Evolutionary conservation across 345 rosid species (phyloP).

Genomic region (Isatis tinctoria): DNA sequence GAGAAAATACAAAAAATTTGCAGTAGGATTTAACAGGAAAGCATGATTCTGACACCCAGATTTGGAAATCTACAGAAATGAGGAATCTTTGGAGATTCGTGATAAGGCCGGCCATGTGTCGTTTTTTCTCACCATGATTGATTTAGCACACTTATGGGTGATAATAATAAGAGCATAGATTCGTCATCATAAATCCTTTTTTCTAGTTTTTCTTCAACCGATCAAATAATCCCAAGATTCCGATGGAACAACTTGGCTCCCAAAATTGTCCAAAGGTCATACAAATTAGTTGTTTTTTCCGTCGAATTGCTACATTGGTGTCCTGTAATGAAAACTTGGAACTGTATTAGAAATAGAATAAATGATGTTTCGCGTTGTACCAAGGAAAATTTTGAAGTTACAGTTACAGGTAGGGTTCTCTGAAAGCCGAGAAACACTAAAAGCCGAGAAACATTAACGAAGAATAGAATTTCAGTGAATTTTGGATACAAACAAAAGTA

Average conservation of each 20-base stretch:
- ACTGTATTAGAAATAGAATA: background rate
- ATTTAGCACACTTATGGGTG: constrained; percentile 9
- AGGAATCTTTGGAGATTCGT: constrained; percentile 24
- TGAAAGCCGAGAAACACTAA: constrained; percentile 4
- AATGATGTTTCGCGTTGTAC: background rate
- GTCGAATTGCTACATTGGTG: background rate
- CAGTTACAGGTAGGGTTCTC: constrained; percentile 20
- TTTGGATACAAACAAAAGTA: constrained; percentile 21
- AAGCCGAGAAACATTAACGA: background rate
- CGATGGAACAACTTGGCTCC: constrained; percentile 22
- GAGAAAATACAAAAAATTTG: background rate
- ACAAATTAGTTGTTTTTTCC: background rate
- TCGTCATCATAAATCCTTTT: background rate
- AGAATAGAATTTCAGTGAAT: background rate
- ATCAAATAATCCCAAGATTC: constrained; percentile 8
- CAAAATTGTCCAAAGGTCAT: constrained; percentile 25
- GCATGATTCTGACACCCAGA: constrained; percentile 24
- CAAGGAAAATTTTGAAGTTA: constrained; percentile 12
- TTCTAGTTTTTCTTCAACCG: background rate
- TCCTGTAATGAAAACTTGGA: constrained; percentile 3
- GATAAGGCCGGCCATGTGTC: constrained; percentile 35
- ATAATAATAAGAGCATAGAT: constrained; percentile 23
- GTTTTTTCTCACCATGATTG: constrained; percentile 14
- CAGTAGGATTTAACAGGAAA: background rate
- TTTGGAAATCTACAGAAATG: constrained; percentile 19